phyloP scores from a whole-genome alignment of 2,329 filamentous ascomycete species.

The Colletotrichum sp. region DNA sequence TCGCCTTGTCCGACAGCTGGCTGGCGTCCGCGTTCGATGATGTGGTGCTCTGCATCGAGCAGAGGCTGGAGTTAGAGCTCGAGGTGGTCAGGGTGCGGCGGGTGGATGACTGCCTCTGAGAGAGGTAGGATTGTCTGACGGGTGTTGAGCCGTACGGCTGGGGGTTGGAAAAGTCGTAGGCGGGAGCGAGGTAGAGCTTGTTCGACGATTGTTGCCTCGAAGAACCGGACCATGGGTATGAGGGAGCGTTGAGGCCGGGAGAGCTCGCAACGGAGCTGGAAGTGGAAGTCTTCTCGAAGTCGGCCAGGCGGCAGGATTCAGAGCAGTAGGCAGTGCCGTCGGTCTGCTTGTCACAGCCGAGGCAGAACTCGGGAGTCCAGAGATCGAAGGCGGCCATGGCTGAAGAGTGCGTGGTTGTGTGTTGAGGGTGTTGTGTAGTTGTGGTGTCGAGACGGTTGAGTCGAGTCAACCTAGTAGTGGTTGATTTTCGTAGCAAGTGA shows the following conservation, averaged over 20 bases:
- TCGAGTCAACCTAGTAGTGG: not conserved
- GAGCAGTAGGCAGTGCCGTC: constrained; percentile 87
- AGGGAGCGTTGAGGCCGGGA: constrained; percentile 54
- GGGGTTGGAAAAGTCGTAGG: constrained; percentile 75
- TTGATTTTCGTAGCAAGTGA: not conserved
- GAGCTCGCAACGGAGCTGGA: constrained; percentile 64
- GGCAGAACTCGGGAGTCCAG: constrained; percentile 93
- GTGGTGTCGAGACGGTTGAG: not conserved
- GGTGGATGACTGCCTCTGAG: constrained; percentile 32
- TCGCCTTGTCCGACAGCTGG: constrained; percentile 76
- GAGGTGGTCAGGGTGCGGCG: constrained; percentile 63
- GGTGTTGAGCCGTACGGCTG: constrained; percentile 61
- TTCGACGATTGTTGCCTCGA: constrained; percentile 33
- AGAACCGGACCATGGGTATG: constrained; percentile 53
- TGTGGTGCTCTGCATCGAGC: constrained; percentile 73
- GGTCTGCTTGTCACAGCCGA: constrained; percentile 90
- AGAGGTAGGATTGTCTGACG: constrained; percentile 45
- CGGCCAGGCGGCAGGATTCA: constrained; percentile 86
- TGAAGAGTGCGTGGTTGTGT: not conserved
- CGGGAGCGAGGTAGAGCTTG: constrained; percentile 73
- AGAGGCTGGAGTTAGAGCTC: constrained; percentile 84
- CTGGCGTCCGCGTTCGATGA: constrained; percentile 56
- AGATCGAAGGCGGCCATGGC: constrained; percentile 40
- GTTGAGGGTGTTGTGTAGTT: not conserved
- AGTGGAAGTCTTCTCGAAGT: constrained; percentile 76